phyloP scores from a whole-genome alignment of 2,329 filamentous ascomycete species.

The Teratosphaeriaceae sp. region DNA sequence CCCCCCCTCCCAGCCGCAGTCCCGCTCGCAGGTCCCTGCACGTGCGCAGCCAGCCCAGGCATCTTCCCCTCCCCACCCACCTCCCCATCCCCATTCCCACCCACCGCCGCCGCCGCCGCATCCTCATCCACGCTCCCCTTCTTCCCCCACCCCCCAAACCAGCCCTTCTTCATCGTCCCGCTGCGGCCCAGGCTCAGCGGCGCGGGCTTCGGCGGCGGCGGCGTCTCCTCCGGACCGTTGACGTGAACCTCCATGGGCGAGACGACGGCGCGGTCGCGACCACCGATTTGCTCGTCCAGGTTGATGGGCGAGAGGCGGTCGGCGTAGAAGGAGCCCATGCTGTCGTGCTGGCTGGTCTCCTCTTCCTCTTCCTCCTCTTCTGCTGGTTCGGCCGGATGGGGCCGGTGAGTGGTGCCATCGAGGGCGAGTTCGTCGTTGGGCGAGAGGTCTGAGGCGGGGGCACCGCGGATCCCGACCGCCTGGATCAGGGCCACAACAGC shows the following conservation, averaged over 20 bases:
- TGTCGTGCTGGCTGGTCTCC: conserved; percentile 2
- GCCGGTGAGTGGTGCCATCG: background rate
- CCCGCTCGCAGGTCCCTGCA: too few species aligned
- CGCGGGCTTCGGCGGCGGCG: conserved; percentile 3
- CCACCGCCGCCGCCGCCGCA: too few species aligned
- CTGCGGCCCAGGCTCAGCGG: conserved; percentile 9
- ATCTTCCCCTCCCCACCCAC: too few species aligned
- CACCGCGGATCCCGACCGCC: conserved; percentile 66
- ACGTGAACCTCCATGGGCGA: background rate
- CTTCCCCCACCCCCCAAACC: conserved; percentile 12
- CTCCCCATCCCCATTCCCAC: too few species aligned
- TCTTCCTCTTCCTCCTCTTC: background rate
- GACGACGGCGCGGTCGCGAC: background rate
- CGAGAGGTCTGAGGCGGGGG: conserved; percentile 5
- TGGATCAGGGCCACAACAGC: conserved; percentile 81
- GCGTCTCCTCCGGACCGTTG: background rate
- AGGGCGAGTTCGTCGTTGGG: background rate
- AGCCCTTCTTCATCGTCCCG: conserved; percentile 10
- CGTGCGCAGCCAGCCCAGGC: too few species aligned
- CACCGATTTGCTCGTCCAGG: background rate
- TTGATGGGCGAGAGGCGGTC: conserved; percentile 4
- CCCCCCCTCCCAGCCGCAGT: too few species aligned
- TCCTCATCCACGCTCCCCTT: conserved; percentile 10
- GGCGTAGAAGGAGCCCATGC: conserved; percentile 11
- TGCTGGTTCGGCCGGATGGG: too few species aligned